Conservation (phyloP, 768 basidiomycete genomes). For the Tricholoma flavovirens region DNA sequence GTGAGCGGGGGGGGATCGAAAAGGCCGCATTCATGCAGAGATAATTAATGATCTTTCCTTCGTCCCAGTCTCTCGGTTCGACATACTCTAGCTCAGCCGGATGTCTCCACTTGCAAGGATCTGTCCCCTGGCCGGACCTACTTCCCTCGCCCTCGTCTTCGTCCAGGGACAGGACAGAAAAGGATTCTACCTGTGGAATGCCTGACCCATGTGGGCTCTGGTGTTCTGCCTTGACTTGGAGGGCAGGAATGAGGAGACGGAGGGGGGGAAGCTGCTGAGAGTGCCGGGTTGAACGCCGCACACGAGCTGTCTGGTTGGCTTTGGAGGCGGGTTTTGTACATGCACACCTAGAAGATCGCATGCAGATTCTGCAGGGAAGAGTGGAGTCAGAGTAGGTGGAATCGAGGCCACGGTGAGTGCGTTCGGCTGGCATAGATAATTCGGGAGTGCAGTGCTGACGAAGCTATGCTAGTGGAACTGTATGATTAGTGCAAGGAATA, state of each 20-base stretch:
- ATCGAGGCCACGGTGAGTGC: too few relatives aligned
- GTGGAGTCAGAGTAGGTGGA: too few relatives aligned
- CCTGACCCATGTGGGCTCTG: background rate
- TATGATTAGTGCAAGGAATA: too few relatives aligned
- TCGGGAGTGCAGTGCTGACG: too few relatives aligned
- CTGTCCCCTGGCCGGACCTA: background rate
- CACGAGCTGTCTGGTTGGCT: background rate
- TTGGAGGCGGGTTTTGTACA: too few relatives aligned
- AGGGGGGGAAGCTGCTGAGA: background rate
- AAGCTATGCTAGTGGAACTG: too few relatives aligned
- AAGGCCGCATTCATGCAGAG: slow-evolving; percentile 29
- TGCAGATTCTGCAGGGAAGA: too few relatives aligned
- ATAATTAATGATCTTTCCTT: slow-evolving; percentile 27
- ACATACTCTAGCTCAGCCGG: slow-evolving; percentile 36
- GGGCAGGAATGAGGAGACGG: background rate
- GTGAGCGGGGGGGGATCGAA: slow-evolving; percentile 26
- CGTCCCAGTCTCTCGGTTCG: slow-evolving; percentile 25
- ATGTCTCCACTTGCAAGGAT: slow-evolving; percentile 26
- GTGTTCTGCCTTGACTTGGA: background rate
- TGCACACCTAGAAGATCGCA: too few relatives aligned
- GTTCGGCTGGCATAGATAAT: too few relatives aligned
- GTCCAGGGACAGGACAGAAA: background rate
- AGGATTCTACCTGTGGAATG: background rate
- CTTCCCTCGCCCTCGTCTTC: background rate
- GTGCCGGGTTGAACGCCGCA: background rate